phyloP scores from a whole-genome alignment of 2,329 filamentous ascomycete genomes.

The Aspergillus costaricaensis region DNA sequence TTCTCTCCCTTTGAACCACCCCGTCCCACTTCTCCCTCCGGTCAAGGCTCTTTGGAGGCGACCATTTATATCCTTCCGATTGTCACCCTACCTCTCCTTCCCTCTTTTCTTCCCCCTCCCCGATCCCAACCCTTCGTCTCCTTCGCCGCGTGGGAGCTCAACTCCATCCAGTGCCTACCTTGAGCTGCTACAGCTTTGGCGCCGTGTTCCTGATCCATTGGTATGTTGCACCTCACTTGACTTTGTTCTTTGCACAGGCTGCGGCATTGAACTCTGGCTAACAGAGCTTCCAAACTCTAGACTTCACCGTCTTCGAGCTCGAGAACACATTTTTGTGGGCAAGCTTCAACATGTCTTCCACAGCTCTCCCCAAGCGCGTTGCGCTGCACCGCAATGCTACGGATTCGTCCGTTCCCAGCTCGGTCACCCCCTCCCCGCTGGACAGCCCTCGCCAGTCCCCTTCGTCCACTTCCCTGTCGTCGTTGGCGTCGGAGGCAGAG shows the following conservation, averaged over 20 bases:
- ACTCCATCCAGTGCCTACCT: constrained; percentile 13
- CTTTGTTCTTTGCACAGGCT: not conserved
- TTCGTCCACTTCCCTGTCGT: constrained; percentile 90
- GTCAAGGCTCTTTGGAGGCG: constrained; percentile 11
- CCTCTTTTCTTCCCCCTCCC: constrained; percentile 5
- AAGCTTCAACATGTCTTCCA: constrained; percentile 50
- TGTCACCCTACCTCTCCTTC: constrained; percentile 13
- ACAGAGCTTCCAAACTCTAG: not conserved
- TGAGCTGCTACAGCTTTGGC: not conserved
- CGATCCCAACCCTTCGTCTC: constrained; percentile 4
- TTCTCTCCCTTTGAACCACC: constrained; percentile 8
- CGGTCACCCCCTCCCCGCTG: constrained; percentile 56
- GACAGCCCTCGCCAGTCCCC: constrained; percentile 65
- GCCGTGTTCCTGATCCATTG: constrained; percentile 3
- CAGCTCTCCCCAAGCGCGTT: constrained; percentile 47
- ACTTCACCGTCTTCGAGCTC: constrained; percentile 6
- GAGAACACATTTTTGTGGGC: not conserved
- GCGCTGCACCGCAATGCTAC: constrained; percentile 57
- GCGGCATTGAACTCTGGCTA: not conserved
- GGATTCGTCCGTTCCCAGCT: constrained; percentile 59
- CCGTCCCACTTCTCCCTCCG: not conserved
- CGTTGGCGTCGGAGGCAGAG: constrained; percentile 70
- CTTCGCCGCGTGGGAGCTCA: constrained; percentile 4
- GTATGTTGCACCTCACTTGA: constrained; percentile 4
- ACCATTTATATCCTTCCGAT: constrained; percentile 13